Evolutionary conservation across 805 yeast species (phyloP).

Genomic region (Wickerhamiella kazuoi): DNA sequence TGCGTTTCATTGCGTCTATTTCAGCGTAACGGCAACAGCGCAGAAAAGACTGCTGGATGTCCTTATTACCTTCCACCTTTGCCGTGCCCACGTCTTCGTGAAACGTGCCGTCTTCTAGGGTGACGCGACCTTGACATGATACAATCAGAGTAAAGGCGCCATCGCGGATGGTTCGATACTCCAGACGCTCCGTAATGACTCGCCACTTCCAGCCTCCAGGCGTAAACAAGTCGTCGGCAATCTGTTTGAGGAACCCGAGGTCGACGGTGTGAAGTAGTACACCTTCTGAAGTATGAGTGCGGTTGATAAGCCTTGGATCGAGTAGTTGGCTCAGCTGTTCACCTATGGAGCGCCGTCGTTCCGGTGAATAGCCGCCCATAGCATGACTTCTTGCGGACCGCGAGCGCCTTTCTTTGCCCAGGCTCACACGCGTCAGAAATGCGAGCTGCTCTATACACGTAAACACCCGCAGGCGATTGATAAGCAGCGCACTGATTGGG

Average conservation of each 20-base stretch:
- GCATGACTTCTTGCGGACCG: no score
- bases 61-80: not conserved
- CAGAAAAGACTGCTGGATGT: not conserved
- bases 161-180: not conserved
- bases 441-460: no score
- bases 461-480: no score
- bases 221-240: not conserved
- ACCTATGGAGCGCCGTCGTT: no score
- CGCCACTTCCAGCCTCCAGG: not conserved
- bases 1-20: constrained; percentile 68
- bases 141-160: not conserved
- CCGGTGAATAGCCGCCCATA: no score
- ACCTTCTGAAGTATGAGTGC: not conserved
- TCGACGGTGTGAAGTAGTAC: not conserved
- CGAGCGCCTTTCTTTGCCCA: no score
- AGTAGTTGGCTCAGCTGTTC: not conserved
- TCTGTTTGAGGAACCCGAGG: not conserved
- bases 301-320: not conserved
- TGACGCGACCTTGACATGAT: not conserved
- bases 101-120: not conserved
- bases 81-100: not conserved
- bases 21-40: constrained; percentile 8
- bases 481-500: no score
- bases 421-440: no score
- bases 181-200: not conserved